Evolutionary conservation across 371 early-diverging fungal species (phyloP).

Genomic region (Dinochytrium kinnereticum): DNA sequence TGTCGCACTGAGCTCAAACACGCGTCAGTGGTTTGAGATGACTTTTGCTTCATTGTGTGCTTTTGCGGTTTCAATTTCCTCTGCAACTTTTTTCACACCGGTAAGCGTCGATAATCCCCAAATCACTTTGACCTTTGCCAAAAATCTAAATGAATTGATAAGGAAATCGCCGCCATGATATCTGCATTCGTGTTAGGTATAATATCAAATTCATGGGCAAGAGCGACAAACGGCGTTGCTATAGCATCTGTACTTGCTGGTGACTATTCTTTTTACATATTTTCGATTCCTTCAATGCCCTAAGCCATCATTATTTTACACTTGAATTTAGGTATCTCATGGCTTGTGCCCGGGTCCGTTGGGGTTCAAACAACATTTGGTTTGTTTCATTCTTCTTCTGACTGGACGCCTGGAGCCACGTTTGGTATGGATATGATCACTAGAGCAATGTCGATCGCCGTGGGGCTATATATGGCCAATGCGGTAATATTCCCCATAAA

Average conservation of each 20-base stretch:
- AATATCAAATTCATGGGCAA: constrained; percentile 22
- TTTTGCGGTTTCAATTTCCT: constrained; percentile 4
- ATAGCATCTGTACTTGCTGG: constrained; percentile 24
- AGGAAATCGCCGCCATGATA: constrained; percentile 24
- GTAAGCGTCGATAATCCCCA: background rate
- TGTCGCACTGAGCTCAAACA: constrained; percentile 5
- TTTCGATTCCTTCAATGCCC: background rate
- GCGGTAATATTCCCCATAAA: constrained; percentile 14
- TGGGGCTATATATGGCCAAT: constrained; percentile 27
- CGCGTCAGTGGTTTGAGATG: constrained; percentile 18
- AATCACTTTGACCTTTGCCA: no score
- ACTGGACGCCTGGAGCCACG: constrained; percentile 16
- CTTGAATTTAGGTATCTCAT: constrained; percentile 6
- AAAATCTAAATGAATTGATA: no score
- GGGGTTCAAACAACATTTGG: constrained; percentile 21
- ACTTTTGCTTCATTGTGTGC: constrained; percentile 13
- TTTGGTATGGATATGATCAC: constrained; percentile 34
- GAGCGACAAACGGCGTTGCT: constrained; percentile 17
- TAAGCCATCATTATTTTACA: background rate
- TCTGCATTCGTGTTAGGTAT: constrained; percentile 28
- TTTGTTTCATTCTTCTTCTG: background rate
- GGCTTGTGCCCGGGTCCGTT: constrained; percentile 28
- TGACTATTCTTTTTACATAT: background rate
- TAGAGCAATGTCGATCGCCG: constrained; percentile 26
- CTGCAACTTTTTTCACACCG: constrained; percentile 4